Evolutionary conservation across 441 rosid species (phyloP).

Genomic region (Metrosideros polymorpha): DNA sequence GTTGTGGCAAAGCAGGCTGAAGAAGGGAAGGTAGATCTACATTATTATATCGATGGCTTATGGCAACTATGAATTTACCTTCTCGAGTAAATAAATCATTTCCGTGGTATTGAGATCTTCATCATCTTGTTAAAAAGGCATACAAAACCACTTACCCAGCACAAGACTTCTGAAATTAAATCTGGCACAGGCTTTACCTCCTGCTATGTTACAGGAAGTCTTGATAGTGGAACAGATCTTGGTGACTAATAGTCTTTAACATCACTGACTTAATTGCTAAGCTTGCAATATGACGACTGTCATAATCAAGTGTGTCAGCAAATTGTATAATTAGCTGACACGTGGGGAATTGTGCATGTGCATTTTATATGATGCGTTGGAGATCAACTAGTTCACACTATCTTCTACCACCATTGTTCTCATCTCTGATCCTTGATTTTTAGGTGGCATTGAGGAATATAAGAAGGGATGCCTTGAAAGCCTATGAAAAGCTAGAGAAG

Average conservation of each 20-base stretch:
- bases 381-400: background rate
- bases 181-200: background rate
- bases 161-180: background rate
- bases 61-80: background rate
- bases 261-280: background rate
- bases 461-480: conserved; percentile 84
- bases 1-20: conserved; percentile 84
- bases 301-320: background rate
- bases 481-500: conserved; percentile 92
- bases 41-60: background rate
- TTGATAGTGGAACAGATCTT: background rate
- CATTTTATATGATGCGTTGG: background rate
- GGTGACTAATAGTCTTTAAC: background rate
- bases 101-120: background rate
- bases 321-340: background rate
- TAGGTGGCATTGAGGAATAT: conserved; percentile 90
- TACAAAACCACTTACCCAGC: background rate
- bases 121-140: background rate
- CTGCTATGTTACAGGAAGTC: background rate
- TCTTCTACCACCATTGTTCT: background rate
- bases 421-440: background rate
- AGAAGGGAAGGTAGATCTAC: conserved; percentile 65
- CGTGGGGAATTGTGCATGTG: background rate
- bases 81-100: background rate
- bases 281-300: background rate